Percentiles rank a stretch among this genome's conserved stretches.
Conservation (phyloP, 176 grass and related monocot genomes). For the Phyllostachys edulis region DNA sequence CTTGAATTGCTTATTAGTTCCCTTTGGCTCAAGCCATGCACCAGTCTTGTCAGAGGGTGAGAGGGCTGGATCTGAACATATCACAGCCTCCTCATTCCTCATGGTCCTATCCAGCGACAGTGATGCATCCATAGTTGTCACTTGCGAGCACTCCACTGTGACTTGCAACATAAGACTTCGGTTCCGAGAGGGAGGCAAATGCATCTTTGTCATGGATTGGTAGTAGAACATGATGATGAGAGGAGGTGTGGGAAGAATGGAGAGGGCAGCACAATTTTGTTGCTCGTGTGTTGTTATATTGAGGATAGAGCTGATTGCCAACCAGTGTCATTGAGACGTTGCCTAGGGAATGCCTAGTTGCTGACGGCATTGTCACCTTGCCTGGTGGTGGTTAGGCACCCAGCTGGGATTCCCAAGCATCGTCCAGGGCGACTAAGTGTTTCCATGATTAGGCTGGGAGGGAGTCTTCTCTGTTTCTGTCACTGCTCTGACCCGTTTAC, state of each 20-base stretch:
- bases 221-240: not conserved
- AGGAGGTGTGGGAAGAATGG: conserved; percentile 1
- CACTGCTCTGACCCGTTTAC: not conserved
- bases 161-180: conserved; percentile 9
- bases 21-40: not conserved
- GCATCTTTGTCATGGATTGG: not conserved
- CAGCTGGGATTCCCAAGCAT: not conserved
- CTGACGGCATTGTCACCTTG: not conserved
- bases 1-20: conserved; percentile 1
- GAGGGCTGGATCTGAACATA: not conserved
- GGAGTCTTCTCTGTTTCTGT: not conserved
- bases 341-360: not conserved
- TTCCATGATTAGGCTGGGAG: not conserved
- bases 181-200: not conserved
- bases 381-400: not conserved
- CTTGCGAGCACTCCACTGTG: not conserved
- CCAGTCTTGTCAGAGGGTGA: not conserved
- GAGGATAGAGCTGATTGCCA: not conserved
- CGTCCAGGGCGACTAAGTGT: not conserved
- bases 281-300: conserved; percentile 8
- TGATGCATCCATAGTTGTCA: not conserved
- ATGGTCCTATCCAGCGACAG: not conserved
- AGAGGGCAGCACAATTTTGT: not conserved
- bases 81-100: not conserved
- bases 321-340: not conserved